Conservation (phyloP, 1,284 basidiomycete species). For the Cronartium quercuum region DNA sequence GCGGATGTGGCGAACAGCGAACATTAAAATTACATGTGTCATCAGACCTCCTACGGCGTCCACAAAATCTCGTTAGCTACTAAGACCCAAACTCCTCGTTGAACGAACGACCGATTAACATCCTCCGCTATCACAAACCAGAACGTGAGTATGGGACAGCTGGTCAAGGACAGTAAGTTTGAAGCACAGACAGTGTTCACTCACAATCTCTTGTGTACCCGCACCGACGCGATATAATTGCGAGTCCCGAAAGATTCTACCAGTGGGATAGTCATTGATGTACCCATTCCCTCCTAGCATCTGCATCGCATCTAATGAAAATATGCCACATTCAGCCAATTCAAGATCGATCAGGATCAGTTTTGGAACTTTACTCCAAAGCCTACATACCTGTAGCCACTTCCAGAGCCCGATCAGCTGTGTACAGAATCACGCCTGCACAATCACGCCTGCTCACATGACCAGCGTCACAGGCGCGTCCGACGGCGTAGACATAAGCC, state of each 20-base stretch:
- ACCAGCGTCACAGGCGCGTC: slow-evolving; percentile 74
- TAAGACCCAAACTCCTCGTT: slow-evolving; percentile 22
- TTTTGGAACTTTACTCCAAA: background rate
- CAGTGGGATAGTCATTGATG: slow-evolving; percentile 84
- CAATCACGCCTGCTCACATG: slow-evolving; percentile 78
- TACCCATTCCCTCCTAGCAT: slow-evolving; percentile 88
- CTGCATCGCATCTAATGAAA: slow-evolving; percentile 67
- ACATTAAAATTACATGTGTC: too few relatives aligned
- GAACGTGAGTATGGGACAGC: background rate
- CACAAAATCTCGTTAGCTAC: too few relatives aligned
- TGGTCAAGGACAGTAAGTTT: slow-evolving; percentile 46
- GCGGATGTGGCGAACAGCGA: too few relatives aligned
- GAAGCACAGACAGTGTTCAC: background rate
- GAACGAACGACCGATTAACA: slow-evolving; percentile 46
- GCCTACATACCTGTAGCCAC: slow-evolving; percentile 58
- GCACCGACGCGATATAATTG: slow-evolving; percentile 83
- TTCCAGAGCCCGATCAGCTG: slow-evolving; percentile 80
- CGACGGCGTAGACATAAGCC: slow-evolving; percentile 87
- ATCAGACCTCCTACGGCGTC: too few relatives aligned
- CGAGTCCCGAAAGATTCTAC: slow-evolving; percentile 74
- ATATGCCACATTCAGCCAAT: background rate
- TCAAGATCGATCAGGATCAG: background rate
- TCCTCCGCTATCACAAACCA: slow-evolving; percentile 21
- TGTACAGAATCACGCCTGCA: slow-evolving; percentile 82
- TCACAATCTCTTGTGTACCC: slow-evolving; percentile 56